Base-by-base conservation (phyloP, 345 rosid species). In the Turritis glabra region DNA sequence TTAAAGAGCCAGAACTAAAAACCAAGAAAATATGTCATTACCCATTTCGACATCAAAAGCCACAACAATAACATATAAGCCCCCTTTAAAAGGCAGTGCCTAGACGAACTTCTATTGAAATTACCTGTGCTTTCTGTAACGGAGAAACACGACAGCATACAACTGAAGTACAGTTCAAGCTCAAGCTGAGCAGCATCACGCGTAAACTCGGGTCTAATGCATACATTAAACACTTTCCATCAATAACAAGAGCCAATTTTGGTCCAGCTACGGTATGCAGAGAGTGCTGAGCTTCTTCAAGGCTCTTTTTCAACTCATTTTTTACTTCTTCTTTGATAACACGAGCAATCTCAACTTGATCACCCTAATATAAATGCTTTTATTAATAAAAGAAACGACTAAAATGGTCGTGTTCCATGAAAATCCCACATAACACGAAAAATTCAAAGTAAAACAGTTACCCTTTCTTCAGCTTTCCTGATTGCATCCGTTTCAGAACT, bases 111-210 rank as follows among this genome's bases (percentile, higher is more conserved):
- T 35, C 54, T 6, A 35, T 47, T 37, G 8, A 25, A 71, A 30
- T 73, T 64, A 95, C 99, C 96, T 95, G 99, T 62, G 99, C 99
- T 82, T 95, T 95, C 85, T 95, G 99, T 63, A 95, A 79, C 38
- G 99, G 99, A 77, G 99, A 95, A 76, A 95, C 99, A 64, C 99
- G 92, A 72, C 99, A 95, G 84, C 99, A 95, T 75, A 92, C 97
- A 69, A 95, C 99, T 62, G 99, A 90, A 77, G 82, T 82, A 74
- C 99, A 95, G 77, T 92, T 95, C 87, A 95, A 80, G 86, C 99
- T 90, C 83, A 95, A 80, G 82, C 86, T 92, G 79, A 95, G 96
- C 29, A 95, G 85, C 80, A 78, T 88, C 63, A 84, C 90, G 17
- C 98, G 92, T 72, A 95, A 80, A 72, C 82, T 86, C 66, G 96